phyloP scores from a whole-genome alignment of 345 rosid species.

The Brassica rapa region DNA sequence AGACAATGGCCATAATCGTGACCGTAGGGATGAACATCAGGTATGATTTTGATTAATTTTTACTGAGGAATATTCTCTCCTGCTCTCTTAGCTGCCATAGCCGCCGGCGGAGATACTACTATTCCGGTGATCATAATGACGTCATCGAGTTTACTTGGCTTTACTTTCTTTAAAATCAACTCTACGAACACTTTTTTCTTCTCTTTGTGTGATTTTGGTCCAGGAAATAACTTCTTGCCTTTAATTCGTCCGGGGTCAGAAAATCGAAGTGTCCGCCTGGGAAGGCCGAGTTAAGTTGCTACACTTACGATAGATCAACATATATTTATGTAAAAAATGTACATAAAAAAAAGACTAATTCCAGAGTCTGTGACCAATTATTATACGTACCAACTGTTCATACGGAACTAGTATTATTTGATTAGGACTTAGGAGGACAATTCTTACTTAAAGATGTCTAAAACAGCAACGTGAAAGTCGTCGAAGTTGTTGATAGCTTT shows the following conservation, averaged over 20 bases:
- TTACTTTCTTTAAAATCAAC: slow-evolving; percentile 48
- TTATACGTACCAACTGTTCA: not conserved
- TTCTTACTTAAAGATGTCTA: slow-evolving; percentile 67
- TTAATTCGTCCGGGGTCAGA: slow-evolving; percentile 49
- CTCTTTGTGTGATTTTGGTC: not conserved
- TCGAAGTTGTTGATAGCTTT: slow-evolving; percentile 55
- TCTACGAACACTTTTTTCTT: slow-evolving; percentile 46
- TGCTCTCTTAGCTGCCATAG: slow-evolving; percentile 84
- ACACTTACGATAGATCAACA: slow-evolving; percentile 13
- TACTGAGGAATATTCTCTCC: slow-evolving; percentile 81
- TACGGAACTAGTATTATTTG: not conserved
- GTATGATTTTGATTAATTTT: slow-evolving; percentile 58
- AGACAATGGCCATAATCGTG: slow-evolving; percentile 61
- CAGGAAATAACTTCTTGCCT: slow-evolving; percentile 44
- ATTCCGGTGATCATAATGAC: slow-evolving; percentile 60
- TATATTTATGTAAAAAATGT: not conserved
- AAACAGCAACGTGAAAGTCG: slow-evolving; percentile 71
- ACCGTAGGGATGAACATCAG: slow-evolving; percentile 82
- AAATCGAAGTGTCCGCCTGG: slow-evolving; percentile 89
- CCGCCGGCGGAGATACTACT: slow-evolving; percentile 67
- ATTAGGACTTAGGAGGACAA: not conserved
- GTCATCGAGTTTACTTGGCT: slow-evolving; percentile 60
- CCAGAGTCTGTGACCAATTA: not conserved
- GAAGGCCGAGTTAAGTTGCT: slow-evolving; percentile 81
- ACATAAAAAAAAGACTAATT: not conserved